Conservation (phyloP, 106 monocot species). For the Chionographis japonica region DNA sequence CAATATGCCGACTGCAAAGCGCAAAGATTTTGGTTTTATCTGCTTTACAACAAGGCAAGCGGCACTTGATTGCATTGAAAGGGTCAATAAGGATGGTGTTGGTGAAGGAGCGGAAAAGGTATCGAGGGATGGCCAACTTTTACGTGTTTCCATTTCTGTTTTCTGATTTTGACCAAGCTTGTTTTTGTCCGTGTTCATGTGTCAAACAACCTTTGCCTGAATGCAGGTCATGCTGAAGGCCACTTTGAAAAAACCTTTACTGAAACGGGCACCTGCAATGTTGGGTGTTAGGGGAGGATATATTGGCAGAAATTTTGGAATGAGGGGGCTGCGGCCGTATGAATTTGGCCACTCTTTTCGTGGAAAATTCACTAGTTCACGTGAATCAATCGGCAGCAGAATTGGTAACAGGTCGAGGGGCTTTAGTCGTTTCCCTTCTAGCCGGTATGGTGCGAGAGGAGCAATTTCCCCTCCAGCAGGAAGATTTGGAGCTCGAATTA, state of each 20-base stretch:
- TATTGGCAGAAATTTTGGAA: constrained; percentile 1
- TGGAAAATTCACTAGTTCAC: not conserved
- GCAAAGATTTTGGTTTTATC: constrained; percentile 31
- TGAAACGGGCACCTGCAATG: not conserved
- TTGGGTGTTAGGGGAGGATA: constrained; percentile 10
- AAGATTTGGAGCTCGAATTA: not conserved
- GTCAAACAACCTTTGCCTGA: not conserved
- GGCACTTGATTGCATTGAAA: constrained; percentile 25
- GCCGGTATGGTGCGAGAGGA: not conserved
- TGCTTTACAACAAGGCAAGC: constrained; percentile 21
- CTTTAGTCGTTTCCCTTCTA: not conserved
- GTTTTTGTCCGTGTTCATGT: not conserved
- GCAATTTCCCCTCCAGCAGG: not conserved
- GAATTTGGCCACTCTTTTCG: constrained; percentile 1
- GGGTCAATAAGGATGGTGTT: constrained; percentile 17
- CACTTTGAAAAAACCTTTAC: constrained; percentile 20
- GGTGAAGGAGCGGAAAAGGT: constrained; percentile 26
- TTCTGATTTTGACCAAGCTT: not conserved
- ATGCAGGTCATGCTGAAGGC: constrained; percentile 21
- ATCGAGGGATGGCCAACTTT: not conserved
- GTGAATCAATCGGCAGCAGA: no score
- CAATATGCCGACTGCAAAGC: constrained; percentile 28
- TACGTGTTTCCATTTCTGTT: not conserved
- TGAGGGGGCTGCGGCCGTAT: not conserved
- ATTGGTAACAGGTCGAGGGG: no score